Evolutionary conservation across 1,139 yeast species (phyloP).

Genomic region (Pichia sp.): DNA sequence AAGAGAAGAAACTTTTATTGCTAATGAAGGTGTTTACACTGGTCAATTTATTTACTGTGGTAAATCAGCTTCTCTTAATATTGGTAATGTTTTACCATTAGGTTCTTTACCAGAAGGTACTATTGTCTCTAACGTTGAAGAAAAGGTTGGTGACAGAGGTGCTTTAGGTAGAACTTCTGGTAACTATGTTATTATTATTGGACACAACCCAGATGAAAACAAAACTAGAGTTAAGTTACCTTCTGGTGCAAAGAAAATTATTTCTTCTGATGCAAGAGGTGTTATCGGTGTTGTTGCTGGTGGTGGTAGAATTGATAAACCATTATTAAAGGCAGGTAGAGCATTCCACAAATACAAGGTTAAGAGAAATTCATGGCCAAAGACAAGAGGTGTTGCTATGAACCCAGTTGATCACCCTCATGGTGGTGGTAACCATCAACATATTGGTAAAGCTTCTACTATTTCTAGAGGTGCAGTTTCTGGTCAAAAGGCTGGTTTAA

Average conservation of each 20-base stretch:
- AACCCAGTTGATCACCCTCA: slow-evolving; percentile 99
- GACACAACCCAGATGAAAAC: slow-evolving; percentile 98
- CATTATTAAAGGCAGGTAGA: slow-evolving; percentile 99
- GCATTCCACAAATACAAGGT: slow-evolving; percentile 99
- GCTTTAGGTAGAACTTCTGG: slow-evolving; percentile 99
- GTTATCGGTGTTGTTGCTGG: slow-evolving; percentile 99
- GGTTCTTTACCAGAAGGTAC: slow-evolving; percentile 99
- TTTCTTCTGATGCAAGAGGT: slow-evolving; percentile 97
- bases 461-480: slow-evolving; percentile 99
- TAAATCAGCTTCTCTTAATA: slow-evolving; percentile 94
- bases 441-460: slow-evolving; percentile 99
- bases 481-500: slow-evolving; percentile 99
- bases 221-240: slow-evolving; percentile 99
- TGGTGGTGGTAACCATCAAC: slow-evolving; percentile 99
- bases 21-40: slow-evolving; percentile 99
- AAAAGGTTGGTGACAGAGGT: slow-evolving; percentile 99
- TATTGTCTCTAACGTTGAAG: slow-evolving; percentile 96
- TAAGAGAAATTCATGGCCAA: slow-evolving; percentile 99
- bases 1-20: slow-evolving; percentile 98
- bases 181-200: slow-evolving; percentile 97
- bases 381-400: slow-evolving; percentile 99
- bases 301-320: slow-evolving; percentile 99
- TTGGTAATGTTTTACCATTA: slow-evolving; percentile 96
- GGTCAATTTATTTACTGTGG: slow-evolving; percentile 99
- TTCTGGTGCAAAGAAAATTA: slow-evolving; percentile 96